Evolutionary conservation across 164 flowering plant species (phyloP).

Genomic region (Paratinospora sagittata): DNA sequence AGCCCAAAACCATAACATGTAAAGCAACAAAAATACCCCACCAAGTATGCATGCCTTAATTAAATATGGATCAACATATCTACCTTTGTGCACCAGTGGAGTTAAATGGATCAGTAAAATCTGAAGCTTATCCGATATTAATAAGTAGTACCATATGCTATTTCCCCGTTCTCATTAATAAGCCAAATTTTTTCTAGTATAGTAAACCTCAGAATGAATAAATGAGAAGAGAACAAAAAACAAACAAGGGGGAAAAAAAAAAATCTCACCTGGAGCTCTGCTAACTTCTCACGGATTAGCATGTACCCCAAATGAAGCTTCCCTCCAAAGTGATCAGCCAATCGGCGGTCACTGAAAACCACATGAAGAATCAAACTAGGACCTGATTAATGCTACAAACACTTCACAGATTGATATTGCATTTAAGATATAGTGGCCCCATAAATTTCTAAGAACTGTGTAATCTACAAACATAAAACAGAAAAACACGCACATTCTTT

Average conservation of each 20-base stretch:
- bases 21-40: conserved; percentile 11
- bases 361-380: conserved; percentile 16
- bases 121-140: neutral
- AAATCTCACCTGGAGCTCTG: conserved; percentile 72
- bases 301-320: conserved; percentile 97
- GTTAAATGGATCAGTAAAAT: neutral
- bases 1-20: conserved; percentile 8
- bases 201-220: neutral
- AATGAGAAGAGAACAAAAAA: neutral
- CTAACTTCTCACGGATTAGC: conserved; percentile 92
- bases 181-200: neutral
- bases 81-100: neutral
- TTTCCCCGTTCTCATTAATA: neutral
- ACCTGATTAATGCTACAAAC: neutral
- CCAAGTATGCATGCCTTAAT: neutral
- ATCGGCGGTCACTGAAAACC: conserved; percentile 85
- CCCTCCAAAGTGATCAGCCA: conserved; percentile 99
- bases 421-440: conserved; percentile 11
- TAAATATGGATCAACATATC: neutral
- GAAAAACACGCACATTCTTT: conserved; percentile 97
- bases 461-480: conserved; percentile 63
- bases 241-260: neutral
- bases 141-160: neutral
- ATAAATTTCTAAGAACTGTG: conserved; percentile 34
- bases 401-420: neutral